A percentile compares a stretch with the other conserved stretches of the same genome.
Conservation (phyloP, 108 stramenopile species). For the Conticribra weissflogii region DNA sequence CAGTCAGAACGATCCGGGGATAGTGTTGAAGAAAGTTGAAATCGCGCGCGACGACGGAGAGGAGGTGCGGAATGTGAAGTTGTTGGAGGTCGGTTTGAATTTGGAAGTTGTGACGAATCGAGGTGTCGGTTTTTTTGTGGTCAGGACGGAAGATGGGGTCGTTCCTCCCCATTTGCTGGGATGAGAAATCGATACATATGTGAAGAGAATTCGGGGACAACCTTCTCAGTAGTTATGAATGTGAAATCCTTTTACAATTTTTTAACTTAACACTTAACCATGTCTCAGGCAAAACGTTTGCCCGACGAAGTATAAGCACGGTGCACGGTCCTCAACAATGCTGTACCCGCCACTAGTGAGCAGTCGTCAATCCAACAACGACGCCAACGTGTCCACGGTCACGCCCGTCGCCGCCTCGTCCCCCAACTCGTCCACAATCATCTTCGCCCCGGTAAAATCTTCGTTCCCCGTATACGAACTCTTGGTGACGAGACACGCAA, state of each 20-base stretch:
- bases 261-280: no score
- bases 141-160: constrained; percentile 39
- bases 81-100: constrained; percentile 50
- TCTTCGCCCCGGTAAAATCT: constrained; percentile 87
- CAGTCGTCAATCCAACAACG: constrained; percentile 28
- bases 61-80: constrained; percentile 27
- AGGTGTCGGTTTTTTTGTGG: constrained; percentile 48
- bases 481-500: constrained; percentile 86
- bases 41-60: constrained; percentile 18
- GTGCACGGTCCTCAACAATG: no score
- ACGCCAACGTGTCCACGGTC: constrained; percentile 65
- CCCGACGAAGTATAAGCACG: no score
- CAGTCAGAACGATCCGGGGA: constrained; percentile 35
- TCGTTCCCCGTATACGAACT: constrained; percentile 83
- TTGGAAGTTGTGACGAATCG: constrained; percentile 51
- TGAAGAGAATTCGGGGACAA: no score
- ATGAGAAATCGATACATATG: not conserved
- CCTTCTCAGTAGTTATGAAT: no score
- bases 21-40: constrained; percentile 37
- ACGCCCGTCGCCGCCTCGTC: constrained; percentile 65
- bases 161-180: constrained; percentile 42
- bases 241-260: no score
- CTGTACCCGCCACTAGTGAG: not conserved
- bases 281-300: no score
- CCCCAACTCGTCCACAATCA: constrained; percentile 84